These are phyloP conservation scores for Barnettozyma populi DNA, from an alignment of 805 yeast genomes.

Conservation along the genomic window DNA sequence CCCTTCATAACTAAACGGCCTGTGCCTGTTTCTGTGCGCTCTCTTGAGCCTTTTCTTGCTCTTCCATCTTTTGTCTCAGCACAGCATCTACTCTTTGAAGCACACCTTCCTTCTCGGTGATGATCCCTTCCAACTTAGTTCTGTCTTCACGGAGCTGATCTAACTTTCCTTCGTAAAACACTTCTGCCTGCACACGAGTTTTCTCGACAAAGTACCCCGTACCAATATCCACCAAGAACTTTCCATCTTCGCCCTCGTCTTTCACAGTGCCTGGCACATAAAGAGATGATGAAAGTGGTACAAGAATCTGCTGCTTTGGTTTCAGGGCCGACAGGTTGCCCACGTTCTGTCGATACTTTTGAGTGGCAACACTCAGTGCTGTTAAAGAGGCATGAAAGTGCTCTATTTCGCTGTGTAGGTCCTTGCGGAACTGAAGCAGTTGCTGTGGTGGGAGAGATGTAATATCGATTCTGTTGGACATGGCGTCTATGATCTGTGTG, in stretches of 20 bases:
- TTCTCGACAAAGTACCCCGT: conserved; percentile 95
- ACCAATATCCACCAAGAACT: conserved; percentile 88
- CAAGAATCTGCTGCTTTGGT: conserved; percentile 53
- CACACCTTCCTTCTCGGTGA: conserved; percentile 65
- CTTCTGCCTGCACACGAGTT: conserved; percentile 54
- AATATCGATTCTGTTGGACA: conserved; percentile 47
- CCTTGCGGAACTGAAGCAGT: conserved; percentile 73
- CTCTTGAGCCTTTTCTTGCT: conserved; percentile 9
- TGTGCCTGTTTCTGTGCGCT: conserved; percentile 1
- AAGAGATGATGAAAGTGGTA: conserved; percentile 84
- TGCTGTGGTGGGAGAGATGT: conserved; percentile 76
- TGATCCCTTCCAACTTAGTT: conserved; percentile 64
- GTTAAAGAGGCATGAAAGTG: conserved; percentile 80
- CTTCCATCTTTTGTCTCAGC: conserved; percentile 32
- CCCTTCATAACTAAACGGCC: neutral
- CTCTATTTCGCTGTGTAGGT: conserved; percentile 78
- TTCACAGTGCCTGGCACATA: conserved; percentile 81
- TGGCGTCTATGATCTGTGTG: neutral
- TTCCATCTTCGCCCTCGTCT: conserved; percentile 39
- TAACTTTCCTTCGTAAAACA: conserved; percentile 70
- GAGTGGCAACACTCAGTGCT: conserved; percentile 69
- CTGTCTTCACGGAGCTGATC: conserved; percentile 68
- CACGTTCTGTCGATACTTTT: conserved; percentile 54
- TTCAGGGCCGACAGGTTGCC: conserved; percentile 61
- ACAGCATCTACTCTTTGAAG: conserved; percentile 57